Conservation (phyloP, 148 eudicot genomes). For the Arbutus unedo region DNA sequence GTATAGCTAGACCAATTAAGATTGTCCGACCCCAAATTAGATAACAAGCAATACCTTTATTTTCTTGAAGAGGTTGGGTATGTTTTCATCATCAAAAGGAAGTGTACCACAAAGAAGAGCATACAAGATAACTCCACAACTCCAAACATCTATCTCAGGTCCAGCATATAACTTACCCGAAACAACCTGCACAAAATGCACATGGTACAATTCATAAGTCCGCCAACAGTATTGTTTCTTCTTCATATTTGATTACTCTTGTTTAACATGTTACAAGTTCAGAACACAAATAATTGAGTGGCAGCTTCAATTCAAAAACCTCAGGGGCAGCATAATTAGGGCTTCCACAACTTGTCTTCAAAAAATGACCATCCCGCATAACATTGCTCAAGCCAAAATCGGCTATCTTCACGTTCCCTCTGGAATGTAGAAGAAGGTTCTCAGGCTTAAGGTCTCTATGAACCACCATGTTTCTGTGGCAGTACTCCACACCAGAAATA, state of each 20-base stretch:
- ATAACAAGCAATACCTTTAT: constrained; percentile 31
- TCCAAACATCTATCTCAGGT: constrained; percentile 47
- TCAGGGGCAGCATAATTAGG: constrained; percentile 52
- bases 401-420: constrained; percentile 39
- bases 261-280: neutral
- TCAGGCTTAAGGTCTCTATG: constrained; percentile 49
- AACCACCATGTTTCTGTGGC: constrained; percentile 44
- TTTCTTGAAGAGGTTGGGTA: constrained; percentile 39
- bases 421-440: constrained; percentile 38
- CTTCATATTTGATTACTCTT: neutral
- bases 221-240: neutral
- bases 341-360: constrained; percentile 45
- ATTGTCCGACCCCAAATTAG: constrained; percentile 1
- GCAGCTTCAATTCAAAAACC: constrained; percentile 20
- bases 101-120: constrained; percentile 48
- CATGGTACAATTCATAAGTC: neutral
- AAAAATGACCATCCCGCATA: constrained; percentile 45
- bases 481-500: constrained; percentile 43
- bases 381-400: constrained; percentile 44
- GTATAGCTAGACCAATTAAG: neutral
- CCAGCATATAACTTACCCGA: constrained; percentile 43
- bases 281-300: neutral
- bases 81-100: constrained; percentile 47
- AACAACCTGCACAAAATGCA: constrained; percentile 29
- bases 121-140: constrained; percentile 43